Base-by-base conservation (phyloP, 2,329 filamentous ascomycete genomes). In the Stagonosporopsis rhizophila region DNA sequence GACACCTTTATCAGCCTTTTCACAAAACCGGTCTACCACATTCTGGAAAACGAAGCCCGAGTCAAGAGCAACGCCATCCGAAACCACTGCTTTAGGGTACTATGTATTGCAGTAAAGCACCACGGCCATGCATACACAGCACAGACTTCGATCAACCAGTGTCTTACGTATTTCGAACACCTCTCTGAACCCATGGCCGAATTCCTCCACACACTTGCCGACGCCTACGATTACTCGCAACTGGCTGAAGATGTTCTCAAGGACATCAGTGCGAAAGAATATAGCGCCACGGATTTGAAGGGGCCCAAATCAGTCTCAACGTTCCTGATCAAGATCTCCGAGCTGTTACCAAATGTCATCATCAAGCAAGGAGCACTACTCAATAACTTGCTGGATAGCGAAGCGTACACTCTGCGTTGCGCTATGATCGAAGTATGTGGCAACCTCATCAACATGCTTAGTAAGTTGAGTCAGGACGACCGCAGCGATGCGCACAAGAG, bases 121-220 rank as follows among this genome's bases (percentile, higher is more conserved):
- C 95, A 99, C 73, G 95, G 95, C 1, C 95, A 99, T 76, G 95
- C 90, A 65, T 97, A 96, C 74, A 93, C 91, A 47, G 95, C 95
- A 1, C 95, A 99, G 82, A 98, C 96, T 44, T 96, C 93, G 41
- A 96, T 99, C 69, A 93, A 98, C 51, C 95, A 99, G 76, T 98
- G 95, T 72, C 80, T 99, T 64, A 96, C 95, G 5, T 99, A 99
- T 75, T 99, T 98, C 69, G 95, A 99, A 78, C 95, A 99, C 76
- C 80, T 99, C n/a, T 94, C 95, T 0, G 95, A 99, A 72, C 95
- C 95, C 1, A 99, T 99, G 95, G 95, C 95, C 28, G 96, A 99
- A 75, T 96, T 99, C 68, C 81, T 99, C 4, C 92, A 98, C 68
- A 99, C 98, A 69, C 82, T 99, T 23, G 89, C 93, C 1, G 93